Evolutionary conservation across 2,329 filamentous ascomycete species (phyloP).

Genomic region (Pseudocercospora macadamiae): DNA sequence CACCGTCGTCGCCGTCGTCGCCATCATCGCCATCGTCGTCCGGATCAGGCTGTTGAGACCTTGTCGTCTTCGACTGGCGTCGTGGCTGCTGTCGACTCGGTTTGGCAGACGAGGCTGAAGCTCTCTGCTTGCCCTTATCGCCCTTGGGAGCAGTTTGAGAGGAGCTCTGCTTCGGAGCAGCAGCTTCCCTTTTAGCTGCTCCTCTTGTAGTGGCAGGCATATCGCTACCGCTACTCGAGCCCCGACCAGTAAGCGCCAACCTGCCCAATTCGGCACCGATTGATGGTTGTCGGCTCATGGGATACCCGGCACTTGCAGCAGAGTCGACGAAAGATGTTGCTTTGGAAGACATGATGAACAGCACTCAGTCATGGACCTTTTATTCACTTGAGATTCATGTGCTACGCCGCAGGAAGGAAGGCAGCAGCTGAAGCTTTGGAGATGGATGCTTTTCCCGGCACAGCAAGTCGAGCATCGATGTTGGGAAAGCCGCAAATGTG

Average conservation of each 20-base stretch:
- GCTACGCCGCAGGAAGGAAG: slow-evolving; percentile 19
- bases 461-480: slow-evolving; percentile 11
- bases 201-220: slow-evolving; percentile 24
- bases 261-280: slow-evolving; percentile 26
- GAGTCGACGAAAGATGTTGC: slow-evolving; percentile 15
- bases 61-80: slow-evolving; percentile 1
- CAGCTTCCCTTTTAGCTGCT: slow-evolving; percentile 20
- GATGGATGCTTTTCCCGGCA: slow-evolving; percentile 13
- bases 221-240: slow-evolving; percentile 13
- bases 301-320: slow-evolving; percentile 12
- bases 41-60: background rate
- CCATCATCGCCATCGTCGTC: slow-evolving; percentile 11
- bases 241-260: slow-evolving; percentile 12
- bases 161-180: slow-evolving; percentile 10
- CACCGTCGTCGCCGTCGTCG: slow-evolving; percentile 14
- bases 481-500: background rate
- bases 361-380: slow-evolving; percentile 9
- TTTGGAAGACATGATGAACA: slow-evolving; percentile 15
- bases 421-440: slow-evolving; percentile 2
- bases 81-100: slow-evolving; percentile 3
- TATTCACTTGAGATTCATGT: slow-evolving; percentile 7
- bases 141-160: slow-evolving; percentile 6
- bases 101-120: slow-evolving; percentile 7
- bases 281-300: slow-evolving; percentile 22
- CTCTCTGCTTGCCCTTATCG: slow-evolving; percentile 16